Evolutionary conservation across 2,329 filamentous ascomycete genomes (phyloP).

Genomic region (Macroventuria anomochaeta): DNA sequence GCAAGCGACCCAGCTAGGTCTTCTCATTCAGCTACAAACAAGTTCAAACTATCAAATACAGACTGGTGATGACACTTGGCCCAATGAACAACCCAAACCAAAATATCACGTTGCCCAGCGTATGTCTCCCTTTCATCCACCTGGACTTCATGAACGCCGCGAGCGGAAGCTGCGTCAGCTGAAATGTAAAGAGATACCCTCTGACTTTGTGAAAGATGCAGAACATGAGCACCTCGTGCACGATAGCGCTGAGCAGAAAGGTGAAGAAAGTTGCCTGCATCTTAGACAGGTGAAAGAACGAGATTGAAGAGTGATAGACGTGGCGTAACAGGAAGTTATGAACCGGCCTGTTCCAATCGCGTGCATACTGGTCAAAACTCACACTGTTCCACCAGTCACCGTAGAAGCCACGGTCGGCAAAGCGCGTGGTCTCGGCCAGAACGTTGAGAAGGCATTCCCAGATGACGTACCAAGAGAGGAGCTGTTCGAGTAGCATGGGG

Average conservation of each 20-base stretch:
- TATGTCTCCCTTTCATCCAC: slow-evolving; percentile 67
- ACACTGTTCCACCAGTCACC: slow-evolving; percentile 62
- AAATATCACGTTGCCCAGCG: slow-evolving; percentile 75
- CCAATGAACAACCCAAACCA: slow-evolving; percentile 82
- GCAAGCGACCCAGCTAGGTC: too few species aligned
- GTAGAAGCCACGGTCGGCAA: slow-evolving; percentile 76
- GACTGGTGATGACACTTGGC: slow-evolving; percentile 66
- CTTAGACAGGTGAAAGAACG: slow-evolving; percentile 72
- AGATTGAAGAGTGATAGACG: slow-evolving; percentile 80
- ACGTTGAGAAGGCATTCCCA: slow-evolving; percentile 74
- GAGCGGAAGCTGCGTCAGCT: slow-evolving; percentile 76
- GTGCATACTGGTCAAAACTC: slow-evolving; percentile 76
- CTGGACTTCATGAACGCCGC: slow-evolving; percentile 71
- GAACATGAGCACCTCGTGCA: slow-evolving; percentile 81
- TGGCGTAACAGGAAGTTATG: slow-evolving; percentile 79
- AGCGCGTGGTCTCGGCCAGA: slow-evolving; percentile 76
- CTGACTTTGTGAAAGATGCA: slow-evolving; percentile 79
- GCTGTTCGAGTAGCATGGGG: slow-evolving; percentile 78
- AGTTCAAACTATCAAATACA: slow-evolving; percentile 58
- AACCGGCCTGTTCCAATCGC: slow-evolving; percentile 83
- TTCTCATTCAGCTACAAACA: neutral
- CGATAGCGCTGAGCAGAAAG: slow-evolving; percentile 72
- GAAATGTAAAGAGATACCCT: slow-evolving; percentile 74
- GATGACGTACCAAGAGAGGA: slow-evolving; percentile 81
- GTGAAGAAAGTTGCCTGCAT: slow-evolving; percentile 76